Conservation (phyloP, 2,329 filamentous ascomycete species). For the Venturiaceae sp. region DNA sequence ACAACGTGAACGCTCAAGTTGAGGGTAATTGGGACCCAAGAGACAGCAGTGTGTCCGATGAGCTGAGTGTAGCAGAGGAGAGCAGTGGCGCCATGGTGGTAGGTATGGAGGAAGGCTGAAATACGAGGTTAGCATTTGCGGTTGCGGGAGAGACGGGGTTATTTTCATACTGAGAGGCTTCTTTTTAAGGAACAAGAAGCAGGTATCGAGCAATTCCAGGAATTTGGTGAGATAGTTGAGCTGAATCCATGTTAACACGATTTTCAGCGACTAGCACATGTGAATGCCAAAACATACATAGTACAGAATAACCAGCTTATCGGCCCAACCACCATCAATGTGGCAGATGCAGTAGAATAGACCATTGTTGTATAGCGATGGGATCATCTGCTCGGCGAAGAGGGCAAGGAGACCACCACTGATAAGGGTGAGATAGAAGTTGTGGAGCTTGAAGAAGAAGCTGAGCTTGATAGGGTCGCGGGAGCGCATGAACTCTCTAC, state of each 20-base stretch:
- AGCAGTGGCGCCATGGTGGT: conserved; percentile 94
- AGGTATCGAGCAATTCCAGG: conserved; percentile 87
- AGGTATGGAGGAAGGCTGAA: conserved; percentile 86
- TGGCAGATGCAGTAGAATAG: conserved; percentile 86
- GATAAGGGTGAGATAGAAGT: conserved; percentile 84
- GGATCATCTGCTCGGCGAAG: conserved; percentile 84
- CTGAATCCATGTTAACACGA: conserved; percentile 42
- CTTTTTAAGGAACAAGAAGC: conserved; percentile 98
- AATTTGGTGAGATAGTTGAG: conserved; percentile 98
- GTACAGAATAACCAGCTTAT: conserved; percentile 87
- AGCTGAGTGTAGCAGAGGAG: conserved; percentile 97
- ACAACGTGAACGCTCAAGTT: conserved; percentile 93
- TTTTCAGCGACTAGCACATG: conserved; percentile 9
- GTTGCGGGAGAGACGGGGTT: too few relatives aligned
- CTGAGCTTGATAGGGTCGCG: conserved; percentile 79
- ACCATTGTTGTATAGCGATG: conserved; percentile 69
- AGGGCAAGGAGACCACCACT: conserved; percentile 71
- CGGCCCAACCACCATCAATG: conserved; percentile 78
- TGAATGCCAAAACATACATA: conserved; percentile 57
- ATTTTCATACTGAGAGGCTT: conserved; percentile 83
- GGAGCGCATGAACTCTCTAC: conserved; percentile 84
- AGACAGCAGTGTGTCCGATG: conserved; percentile 83
- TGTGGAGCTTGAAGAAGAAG: conserved; percentile 88
- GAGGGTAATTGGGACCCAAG: conserved; percentile 87
- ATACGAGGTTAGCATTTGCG: conserved; percentile 24